Evolutionary conservation across 371 early-diverging fungal species (phyloP).

Genomic region (Agmasoma carcini): DNA sequence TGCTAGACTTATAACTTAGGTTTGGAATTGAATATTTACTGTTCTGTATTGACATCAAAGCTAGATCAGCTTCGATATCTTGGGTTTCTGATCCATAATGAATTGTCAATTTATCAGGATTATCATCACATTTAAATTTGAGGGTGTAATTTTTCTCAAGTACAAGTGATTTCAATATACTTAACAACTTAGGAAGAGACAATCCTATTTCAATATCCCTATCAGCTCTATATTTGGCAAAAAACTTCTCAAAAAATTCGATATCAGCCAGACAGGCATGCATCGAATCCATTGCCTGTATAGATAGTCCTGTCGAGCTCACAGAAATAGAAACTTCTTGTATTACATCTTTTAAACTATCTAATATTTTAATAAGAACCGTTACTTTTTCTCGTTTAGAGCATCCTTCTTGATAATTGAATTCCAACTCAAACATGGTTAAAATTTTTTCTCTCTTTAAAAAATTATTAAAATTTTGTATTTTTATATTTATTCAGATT

Average conservation of each 20-base stretch:
- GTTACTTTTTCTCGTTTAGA: slow-evolving; percentile 3
- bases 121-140: slow-evolving; percentile 25
- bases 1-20: slow-evolving; percentile 20
- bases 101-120: slow-evolving; percentile 19
- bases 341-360: slow-evolving; percentile 49
- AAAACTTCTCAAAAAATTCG: slow-evolving; percentile 38
- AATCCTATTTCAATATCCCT: slow-evolving; percentile 45
- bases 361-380: slow-evolving; percentile 47
- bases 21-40: slow-evolving; percentile 32
- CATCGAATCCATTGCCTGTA: slow-evolving; percentile 54
- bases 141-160: slow-evolving; percentile 17
- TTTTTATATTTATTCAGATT: no score
- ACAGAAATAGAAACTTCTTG: slow-evolving; percentile 48
- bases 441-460: no score
- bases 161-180: slow-evolving; percentile 42
- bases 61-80: slow-evolving; percentile 17
- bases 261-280: slow-evolving; percentile 52
- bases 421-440: slow-evolving; percentile 48
- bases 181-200: slow-evolving; percentile 39
- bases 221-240: slow-evolving; percentile 53
- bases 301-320: slow-evolving; percentile 38
- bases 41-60: slow-evolving; percentile 32
- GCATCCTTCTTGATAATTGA: slow-evolving; percentile 12
- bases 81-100: slow-evolving; percentile 7
- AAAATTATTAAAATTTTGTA: no score